A percentile compares a stretch with the other conserved stretches of the same genome.
phyloP scores from a whole-genome alignment of 2,329 filamentous ascomycete genomes.

The Coniochaeta sp. region DNA sequence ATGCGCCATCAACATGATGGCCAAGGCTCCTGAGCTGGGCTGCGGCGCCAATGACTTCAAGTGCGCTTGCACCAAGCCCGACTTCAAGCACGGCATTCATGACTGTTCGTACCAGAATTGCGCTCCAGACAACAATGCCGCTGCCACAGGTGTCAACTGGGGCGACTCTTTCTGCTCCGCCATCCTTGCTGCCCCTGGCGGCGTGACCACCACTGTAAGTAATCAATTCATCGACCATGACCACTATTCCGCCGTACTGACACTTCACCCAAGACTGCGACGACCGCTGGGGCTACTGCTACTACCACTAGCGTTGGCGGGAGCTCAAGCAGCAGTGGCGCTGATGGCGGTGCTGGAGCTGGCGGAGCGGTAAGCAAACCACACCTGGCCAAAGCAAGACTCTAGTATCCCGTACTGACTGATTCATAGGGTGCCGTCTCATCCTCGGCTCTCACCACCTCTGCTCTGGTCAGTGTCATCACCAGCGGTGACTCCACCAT shows the following conservation, averaged over 20 bases:
- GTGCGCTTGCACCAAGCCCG: constrained; percentile 39
- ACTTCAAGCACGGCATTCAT: constrained; percentile 43
- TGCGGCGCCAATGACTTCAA: constrained; percentile 32
- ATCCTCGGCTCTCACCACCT: constrained; percentile 8
- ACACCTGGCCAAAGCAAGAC: not conserved
- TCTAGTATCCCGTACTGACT: not conserved
- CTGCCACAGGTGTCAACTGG: constrained; percentile 29
- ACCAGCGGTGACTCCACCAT: constrained; percentile 9
- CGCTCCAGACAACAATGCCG: constrained; percentile 18
- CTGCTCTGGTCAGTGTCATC: constrained; percentile 8
- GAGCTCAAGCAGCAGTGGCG: not conserved
- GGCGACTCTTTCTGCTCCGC: constrained; percentile 30
- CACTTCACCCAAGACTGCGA: not conserved
- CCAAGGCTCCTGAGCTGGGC: constrained; percentile 34
- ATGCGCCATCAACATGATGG: constrained; percentile 46
- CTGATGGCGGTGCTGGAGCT: constrained; percentile 2
- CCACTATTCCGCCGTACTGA: not conserved
- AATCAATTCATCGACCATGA: not conserved
- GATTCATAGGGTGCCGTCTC: not conserved
- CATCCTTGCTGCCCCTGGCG: constrained; percentile 24
- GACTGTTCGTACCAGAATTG: constrained; percentile 37
- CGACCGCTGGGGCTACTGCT: not conserved
- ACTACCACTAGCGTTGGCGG: not conserved
- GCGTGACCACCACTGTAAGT: constrained; percentile 9
- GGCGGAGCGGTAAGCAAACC: not conserved